Conservation (phyloP, 106 monocot genomes). For the Platanthera zijinensis region DNA sequence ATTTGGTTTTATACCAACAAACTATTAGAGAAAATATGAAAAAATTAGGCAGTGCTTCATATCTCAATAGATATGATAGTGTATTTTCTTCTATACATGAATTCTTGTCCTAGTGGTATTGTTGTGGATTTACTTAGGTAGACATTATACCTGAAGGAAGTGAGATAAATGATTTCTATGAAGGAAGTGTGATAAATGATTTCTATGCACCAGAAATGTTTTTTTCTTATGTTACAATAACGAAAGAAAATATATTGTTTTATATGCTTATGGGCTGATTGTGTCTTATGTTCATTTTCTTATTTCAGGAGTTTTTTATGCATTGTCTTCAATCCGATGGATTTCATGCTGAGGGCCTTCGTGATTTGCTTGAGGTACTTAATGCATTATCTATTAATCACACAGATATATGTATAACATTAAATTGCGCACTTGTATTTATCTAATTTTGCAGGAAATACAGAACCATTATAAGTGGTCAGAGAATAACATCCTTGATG, state of each 20-base stretch:
- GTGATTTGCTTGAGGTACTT: constrained; percentile 70
- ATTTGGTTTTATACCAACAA: too few relatives aligned
- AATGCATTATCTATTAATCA: neutral
- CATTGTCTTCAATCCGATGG: constrained; percentile 67
- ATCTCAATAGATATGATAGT: too few relatives aligned
- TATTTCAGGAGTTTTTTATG: constrained; percentile 77
- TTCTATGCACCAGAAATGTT: neutral
- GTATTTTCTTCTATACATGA: too few relatives aligned
- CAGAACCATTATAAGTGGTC: constrained; percentile 45
- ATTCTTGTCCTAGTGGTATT: too few relatives aligned
- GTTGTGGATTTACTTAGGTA: too few relatives aligned
- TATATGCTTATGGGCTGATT: neutral
- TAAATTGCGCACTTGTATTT: neutral
- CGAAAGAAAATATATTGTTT: neutral
- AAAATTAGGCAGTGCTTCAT: too few relatives aligned
- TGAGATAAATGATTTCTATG: too few relatives aligned
- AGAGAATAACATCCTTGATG: constrained; percentile 72
- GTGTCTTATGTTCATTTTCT: neutral
- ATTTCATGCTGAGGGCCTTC: constrained; percentile 65
- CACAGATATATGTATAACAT: neutral
- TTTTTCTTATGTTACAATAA: neutral
- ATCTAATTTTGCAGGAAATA: constrained; percentile 46
- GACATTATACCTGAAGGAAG: too few relatives aligned
- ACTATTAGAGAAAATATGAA: too few relatives aligned
- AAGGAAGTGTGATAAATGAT: neutral